These are phyloP conservation scores for Pseudotsuga menziesii DNA, from an alignment of 75 land plant genomes.

Conservation along the genomic window DNA sequence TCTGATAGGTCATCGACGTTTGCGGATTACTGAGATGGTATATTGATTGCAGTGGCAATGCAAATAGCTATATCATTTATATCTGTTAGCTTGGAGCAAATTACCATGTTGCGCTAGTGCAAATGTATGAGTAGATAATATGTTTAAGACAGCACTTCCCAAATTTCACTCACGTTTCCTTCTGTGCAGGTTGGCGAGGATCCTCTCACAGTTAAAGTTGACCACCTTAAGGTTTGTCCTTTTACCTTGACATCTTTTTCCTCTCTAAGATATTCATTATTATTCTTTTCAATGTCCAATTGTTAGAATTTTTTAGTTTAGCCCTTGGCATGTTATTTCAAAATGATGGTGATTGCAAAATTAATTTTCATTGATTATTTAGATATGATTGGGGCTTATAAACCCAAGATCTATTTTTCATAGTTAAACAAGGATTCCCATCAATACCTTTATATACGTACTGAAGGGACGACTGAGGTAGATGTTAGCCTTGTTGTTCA, in stretches of 20 bases:
- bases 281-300: not conserved
- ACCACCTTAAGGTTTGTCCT: constrained; percentile 77
- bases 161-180: constrained; percentile 4
- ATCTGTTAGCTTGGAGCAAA: not conserved
- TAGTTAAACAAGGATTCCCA: not conserved
- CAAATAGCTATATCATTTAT: not conserved
- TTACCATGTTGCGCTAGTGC: not conserved
- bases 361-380: not conserved
- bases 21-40: constrained; percentile 88
- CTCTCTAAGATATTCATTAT: not conserved
- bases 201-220: constrained; percentile 81
- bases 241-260: not conserved
- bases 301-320: not conserved
- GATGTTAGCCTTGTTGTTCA: no score
- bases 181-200: constrained; percentile 68
- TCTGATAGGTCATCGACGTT: constrained; percentile 88
- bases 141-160: not conserved
- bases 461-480: not conserved
- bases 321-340: not conserved
- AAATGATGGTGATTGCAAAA: not conserved
- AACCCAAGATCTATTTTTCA: not conserved
- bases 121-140: not conserved
- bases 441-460: not conserved
- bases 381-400: not conserved
- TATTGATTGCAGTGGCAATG: not conserved